Conservation (phyloP, 2,329 filamentous ascomycete species). For the Aspergillus pseudoterreus region DNA sequence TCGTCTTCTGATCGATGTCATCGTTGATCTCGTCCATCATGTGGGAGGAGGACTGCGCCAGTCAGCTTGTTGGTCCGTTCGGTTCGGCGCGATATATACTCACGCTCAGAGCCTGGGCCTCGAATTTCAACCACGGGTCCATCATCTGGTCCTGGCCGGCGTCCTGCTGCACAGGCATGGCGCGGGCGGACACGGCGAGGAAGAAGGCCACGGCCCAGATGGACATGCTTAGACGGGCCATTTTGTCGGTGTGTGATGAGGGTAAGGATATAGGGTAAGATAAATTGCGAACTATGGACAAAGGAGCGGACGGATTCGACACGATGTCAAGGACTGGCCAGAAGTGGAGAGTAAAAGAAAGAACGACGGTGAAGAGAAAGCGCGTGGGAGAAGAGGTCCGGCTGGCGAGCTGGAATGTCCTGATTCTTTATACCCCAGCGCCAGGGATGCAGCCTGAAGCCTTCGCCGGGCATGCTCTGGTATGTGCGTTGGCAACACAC, state of each 20-base stretch:
- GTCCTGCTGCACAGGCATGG: conserved; percentile 22
- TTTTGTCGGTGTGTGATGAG: conserved; percentile 12
- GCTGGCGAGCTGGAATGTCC: not conserved
- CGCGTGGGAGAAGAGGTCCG: not conserved
- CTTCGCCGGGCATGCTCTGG: no score
- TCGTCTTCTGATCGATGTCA: not conserved
- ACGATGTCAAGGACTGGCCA: not conserved
- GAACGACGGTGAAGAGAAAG: not conserved
- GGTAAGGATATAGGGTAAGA: not conserved
- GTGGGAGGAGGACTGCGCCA: conserved; percentile 13
- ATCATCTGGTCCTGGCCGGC: not conserved
- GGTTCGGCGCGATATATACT: not conserved
- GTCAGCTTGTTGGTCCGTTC: not conserved
- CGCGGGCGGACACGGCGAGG: conserved; percentile 27
- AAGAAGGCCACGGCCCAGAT: conserved; percentile 26
- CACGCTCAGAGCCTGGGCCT: conserved; percentile 2
- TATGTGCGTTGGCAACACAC: no score
- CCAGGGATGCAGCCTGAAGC: no score
- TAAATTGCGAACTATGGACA: conserved; percentile 4
- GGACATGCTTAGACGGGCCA: conserved; percentile 30
- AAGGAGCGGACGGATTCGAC: not conserved
- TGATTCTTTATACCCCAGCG: no score
- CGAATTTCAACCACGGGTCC: not conserved
- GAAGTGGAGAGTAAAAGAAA: not conserved
- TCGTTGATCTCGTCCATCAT: conserved; percentile 14